phyloP scores from a whole-genome alignment of 345 rosid genomes.

The Balakata baccata region DNA sequence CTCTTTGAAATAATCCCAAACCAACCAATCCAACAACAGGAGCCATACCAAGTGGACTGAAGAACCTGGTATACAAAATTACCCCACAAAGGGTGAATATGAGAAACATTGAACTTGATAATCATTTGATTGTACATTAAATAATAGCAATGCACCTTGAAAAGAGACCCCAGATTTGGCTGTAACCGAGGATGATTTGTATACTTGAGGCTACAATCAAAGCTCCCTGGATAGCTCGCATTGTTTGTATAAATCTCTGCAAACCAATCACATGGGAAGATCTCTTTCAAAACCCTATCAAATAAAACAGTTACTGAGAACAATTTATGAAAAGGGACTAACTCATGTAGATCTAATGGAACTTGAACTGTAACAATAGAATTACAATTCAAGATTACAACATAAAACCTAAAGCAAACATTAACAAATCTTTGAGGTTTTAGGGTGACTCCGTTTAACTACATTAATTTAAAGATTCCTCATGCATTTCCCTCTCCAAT shows the following conservation, averaged over 20 bases:
- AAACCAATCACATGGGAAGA: slow-evolving; percentile 46
- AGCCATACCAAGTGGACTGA: slow-evolving; percentile 39
- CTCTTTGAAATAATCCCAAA: slow-evolving; percentile 31
- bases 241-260: slow-evolving; percentile 90
- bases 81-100: not conserved
- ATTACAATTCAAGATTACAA: slow-evolving; percentile 1
- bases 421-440: not conserved
- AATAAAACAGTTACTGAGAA: slow-evolving; percentile 27
- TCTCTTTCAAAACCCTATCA: slow-evolving; percentile 50
- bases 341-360: slow-evolving; percentile 11
- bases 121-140: not conserved
- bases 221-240: slow-evolving; percentile 92
- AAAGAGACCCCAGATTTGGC: slow-evolving; percentile 89
- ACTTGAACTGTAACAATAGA: not conserved
- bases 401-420: not conserved
- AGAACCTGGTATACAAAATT: slow-evolving; percentile 22
- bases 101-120: not conserved
- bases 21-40: slow-evolving; percentile 38
- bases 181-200: slow-evolving; percentile 82
- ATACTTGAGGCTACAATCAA: slow-evolving; percentile 82
- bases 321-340: slow-evolving; percentile 17
- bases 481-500: not conserved
- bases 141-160: slow-evolving; percentile 47
- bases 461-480: not conserved
- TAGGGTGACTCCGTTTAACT: not conserved